Conservation (phyloP, 495 filamentous ascomycete species). For the Podospora fimiseda region DNA sequence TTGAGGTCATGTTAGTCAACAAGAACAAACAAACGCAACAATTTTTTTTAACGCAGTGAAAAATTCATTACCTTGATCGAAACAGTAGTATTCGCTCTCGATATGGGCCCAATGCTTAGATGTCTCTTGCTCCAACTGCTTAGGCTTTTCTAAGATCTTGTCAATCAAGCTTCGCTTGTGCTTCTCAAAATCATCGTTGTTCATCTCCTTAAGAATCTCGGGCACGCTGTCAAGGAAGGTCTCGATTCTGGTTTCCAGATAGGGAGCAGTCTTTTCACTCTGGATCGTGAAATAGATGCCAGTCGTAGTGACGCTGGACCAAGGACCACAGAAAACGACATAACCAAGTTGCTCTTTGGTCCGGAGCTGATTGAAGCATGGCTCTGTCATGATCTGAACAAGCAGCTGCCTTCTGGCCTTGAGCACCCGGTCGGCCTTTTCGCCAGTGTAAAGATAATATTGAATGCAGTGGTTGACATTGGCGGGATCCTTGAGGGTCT, state of each 20-base stretch:
- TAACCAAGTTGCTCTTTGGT: constrained; percentile 98
- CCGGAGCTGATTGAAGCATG: constrained; percentile 85
- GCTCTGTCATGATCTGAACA: constrained; percentile 89
- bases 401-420: constrained; percentile 75
- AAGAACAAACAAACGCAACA: background rate
- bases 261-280: constrained; percentile 76
- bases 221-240: constrained; percentile 65
- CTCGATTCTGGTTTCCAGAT: constrained; percentile 83
- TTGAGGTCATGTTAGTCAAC: constrained; percentile 5
- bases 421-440: constrained; percentile 57
- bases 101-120: constrained; percentile 79
- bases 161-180: constrained; percentile 88
- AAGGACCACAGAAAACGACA: constrained; percentile 78
- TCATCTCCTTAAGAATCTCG: constrained; percentile 64
- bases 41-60: background rate
- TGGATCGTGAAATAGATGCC: constrained; percentile 91
- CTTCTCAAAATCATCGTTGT: constrained; percentile 76
- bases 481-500: constrained; percentile 73
- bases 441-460: constrained; percentile 76
- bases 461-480: constrained; percentile 98
- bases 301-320: constrained; percentile 63
- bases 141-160: constrained; percentile 83
- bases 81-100: constrained; percentile 80
- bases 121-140: constrained; percentile 84
- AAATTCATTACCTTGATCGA: constrained; percentile 62